These are phyloP conservation scores for Liquidambar formosana DNA, from an alignment of 164 flowering plant genomes.

Conservation along the genomic window DNA sequence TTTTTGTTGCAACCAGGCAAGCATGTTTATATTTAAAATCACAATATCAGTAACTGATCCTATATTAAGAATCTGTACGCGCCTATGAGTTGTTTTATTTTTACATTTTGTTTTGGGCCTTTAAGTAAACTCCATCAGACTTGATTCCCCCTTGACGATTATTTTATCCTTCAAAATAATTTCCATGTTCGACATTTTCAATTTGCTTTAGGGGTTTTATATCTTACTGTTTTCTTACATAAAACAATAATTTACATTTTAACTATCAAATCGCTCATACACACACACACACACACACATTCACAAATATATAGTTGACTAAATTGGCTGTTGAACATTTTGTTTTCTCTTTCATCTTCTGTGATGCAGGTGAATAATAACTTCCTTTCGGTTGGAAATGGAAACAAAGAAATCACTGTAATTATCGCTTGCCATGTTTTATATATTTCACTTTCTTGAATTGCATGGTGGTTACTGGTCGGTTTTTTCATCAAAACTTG, in stretches of 20 bases:
- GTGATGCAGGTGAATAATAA: constrained; percentile 86
- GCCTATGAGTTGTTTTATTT: too few relatives aligned
- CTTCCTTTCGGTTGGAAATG: constrained; percentile 91
- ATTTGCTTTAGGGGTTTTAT: too few relatives aligned
- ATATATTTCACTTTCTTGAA: background rate
- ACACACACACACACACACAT: too few relatives aligned
- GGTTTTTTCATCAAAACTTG: too few relatives aligned
- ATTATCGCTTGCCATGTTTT: constrained; percentile 11
- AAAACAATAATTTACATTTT: too few relatives aligned
- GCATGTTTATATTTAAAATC: background rate
- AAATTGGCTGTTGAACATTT: background rate
- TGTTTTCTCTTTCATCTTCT: constrained; percentile 11
- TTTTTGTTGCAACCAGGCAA: background rate
- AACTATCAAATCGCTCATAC: too few relatives aligned
- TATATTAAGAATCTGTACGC: background rate
- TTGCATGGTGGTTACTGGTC: background rate
- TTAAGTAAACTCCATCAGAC: background rate
- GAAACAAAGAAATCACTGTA: constrained; percentile 80
- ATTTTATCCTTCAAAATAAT: background rate
- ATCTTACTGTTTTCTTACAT: background rate
- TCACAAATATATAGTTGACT: background rate
- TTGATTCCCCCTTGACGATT: background rate
- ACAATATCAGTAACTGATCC: background rate
- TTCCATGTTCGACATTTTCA: background rate
- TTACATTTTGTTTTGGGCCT: background rate